These are phyloP conservation scores for Kwoniella dejecticola DNA, from an alignment of 768 basidiomycete species.

Conservation along the genomic window DNA sequence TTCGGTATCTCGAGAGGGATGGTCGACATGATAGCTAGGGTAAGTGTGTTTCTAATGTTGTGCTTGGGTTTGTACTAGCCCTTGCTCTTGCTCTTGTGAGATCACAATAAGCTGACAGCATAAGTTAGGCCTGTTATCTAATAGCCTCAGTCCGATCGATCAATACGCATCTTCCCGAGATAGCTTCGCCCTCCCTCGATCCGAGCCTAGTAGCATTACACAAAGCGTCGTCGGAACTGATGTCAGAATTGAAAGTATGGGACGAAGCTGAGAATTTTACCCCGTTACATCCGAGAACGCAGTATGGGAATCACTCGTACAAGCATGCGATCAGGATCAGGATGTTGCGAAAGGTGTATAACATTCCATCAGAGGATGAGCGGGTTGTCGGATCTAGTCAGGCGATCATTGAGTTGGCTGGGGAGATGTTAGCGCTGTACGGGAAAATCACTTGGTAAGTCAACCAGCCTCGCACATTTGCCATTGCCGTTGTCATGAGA, in stretches of 20 bases:
- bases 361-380: slow-evolving; percentile 25
- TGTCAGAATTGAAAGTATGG: slow-evolving; percentile 41
- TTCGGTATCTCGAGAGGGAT: slow-evolving; percentile 47
- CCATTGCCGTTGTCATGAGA: too few relatives aligned
- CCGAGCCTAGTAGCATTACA: not conserved
- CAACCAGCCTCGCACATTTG: too few relatives aligned
- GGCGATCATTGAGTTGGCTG: slow-evolving; percentile 43
- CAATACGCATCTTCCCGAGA: slow-evolving; percentile 4
- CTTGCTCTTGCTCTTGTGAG: too few relatives aligned
- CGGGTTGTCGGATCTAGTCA: slow-evolving; percentile 25
- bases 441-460: slow-evolving; percentile 40
- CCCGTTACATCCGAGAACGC: slow-evolving; percentile 35
- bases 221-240: slow-evolving; percentile 16
- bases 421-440: slow-evolving; percentile 34
- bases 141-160: slow-evolving; percentile 18
- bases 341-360: slow-evolving; percentile 38
- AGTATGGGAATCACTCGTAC: slow-evolving; percentile 45
- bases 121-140: slow-evolving; percentile 15
- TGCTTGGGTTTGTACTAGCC: too few relatives aligned
- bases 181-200: not conserved
- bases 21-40: slow-evolving; percentile 42
- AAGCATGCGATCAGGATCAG: slow-evolving; percentile 39
- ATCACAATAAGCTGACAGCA: too few relatives aligned
- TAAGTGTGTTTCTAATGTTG: slow-evolving; percentile 22
- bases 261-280: slow-evolving; percentile 39